phyloP scores from a whole-genome alignment of 1,284 basidiomycete species.

The Austroboletus rostrupii region DNA sequence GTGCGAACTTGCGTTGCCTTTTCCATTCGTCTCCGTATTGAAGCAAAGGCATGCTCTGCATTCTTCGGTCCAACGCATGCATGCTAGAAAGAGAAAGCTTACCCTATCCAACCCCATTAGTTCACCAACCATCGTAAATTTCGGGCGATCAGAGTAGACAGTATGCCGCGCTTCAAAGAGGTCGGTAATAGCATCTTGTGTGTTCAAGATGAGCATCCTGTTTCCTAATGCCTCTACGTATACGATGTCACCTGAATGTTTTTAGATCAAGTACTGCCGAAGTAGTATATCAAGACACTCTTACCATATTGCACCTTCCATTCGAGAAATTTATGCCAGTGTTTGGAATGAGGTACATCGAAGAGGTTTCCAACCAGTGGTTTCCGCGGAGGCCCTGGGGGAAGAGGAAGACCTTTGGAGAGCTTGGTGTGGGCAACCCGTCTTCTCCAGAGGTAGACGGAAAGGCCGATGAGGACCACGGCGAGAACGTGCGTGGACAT shows the following conservation, averaged over 20 bases:
- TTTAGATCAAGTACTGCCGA: too few relatives aligned
- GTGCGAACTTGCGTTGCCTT: conserved; percentile 21
- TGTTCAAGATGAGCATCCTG: conserved; percentile 32
- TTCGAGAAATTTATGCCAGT: conserved; percentile 11
- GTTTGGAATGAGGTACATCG: conserved; percentile 6
- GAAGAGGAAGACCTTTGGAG: conserved; percentile 11
- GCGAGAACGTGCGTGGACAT: background rate
- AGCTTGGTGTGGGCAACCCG: background rate
- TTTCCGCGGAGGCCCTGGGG: conserved; percentile 9
- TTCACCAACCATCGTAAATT: conserved; percentile 33
- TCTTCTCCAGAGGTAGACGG: conserved; percentile 9
- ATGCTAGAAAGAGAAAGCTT: background rate
- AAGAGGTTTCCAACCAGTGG: conserved; percentile 8
- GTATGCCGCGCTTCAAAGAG: conserved; percentile 32
- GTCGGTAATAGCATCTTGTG: conserved; percentile 28
- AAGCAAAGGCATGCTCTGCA: conserved; percentile 22
- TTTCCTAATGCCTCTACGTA: conserved; percentile 28
- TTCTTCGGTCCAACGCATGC: background rate
- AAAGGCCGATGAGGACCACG: background rate
- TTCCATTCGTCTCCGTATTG: conserved; percentile 25
- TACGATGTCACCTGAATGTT: conserved; percentile 23
- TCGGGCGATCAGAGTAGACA: conserved; percentile 35
- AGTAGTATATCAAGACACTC: background rate
- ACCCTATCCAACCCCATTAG: conserved; percentile 34
- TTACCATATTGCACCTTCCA: conserved; percentile 14